A percentile compares a stretch with the other conserved stretches of the same genome.
phyloP scores from a whole-genome alignment of 202 grass and related monocot genomes.

The Eragrostis tef region DNA sequence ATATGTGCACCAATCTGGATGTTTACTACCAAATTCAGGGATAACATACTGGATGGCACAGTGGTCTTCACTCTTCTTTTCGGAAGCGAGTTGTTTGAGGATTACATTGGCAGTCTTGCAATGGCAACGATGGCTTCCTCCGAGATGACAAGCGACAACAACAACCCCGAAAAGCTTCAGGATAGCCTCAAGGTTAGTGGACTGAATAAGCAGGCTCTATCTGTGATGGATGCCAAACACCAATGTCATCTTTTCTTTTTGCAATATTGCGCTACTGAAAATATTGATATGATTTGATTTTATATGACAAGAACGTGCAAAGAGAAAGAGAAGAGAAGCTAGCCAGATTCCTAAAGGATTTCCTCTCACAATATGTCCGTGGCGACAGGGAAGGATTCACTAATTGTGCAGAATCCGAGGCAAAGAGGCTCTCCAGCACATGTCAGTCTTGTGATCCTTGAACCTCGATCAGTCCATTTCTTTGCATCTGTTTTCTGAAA shows the following conservation, averaged over 20 bases:
- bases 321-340: slow-evolving; percentile 93
- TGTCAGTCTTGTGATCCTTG: slow-evolving; percentile 47
- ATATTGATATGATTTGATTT: slow-evolving; percentile 32
- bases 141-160: slow-evolving; percentile 65
- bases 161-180: slow-evolving; percentile 87
- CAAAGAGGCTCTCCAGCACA: slow-evolving; percentile 77
- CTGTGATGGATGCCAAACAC: slow-evolving; percentile 4
- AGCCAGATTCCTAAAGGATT: slow-evolving; percentile 80
- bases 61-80: slow-evolving; percentile 94
- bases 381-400: slow-evolving; percentile 81
- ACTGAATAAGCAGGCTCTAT: slow-evolving; percentile 9
- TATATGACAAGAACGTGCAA: slow-evolving; percentile 72
- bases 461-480: background rate
- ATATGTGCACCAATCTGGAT: background rate
- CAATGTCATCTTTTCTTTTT: background rate
- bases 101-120: slow-evolving; percentile 88
- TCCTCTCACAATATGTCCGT: slow-evolving; percentile 73
- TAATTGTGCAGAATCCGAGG: slow-evolving; percentile 71
- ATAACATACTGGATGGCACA: slow-evolving; percentile 88
- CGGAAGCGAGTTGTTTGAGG: slow-evolving; percentile 88
- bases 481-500: background rate
- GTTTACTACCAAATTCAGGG: slow-evolving; percentile 42
- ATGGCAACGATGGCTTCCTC: slow-evolving; percentile 93
- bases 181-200: slow-evolving; percentile 82
- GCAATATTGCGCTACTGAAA: background rate